These are phyloP conservation scores for Eucalyptus microcorys DNA, from an alignment of 345 rosid species.

Conservation along the genomic window DNA sequence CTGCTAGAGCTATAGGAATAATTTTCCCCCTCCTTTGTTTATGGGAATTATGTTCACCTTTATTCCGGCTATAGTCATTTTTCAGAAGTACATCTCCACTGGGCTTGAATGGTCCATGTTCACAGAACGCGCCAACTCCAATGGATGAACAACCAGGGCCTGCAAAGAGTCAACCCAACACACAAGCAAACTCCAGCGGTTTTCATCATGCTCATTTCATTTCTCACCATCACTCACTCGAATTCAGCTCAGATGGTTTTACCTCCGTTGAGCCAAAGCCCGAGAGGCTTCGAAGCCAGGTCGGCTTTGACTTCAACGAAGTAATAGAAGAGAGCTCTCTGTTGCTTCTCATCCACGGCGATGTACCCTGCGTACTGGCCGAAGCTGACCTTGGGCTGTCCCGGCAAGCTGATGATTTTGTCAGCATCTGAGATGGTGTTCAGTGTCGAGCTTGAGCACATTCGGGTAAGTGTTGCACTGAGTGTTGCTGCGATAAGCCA, in stretches of 20 bases:
- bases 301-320: conserved; percentile 25
- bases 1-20: neutral
- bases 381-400: conserved; percentile 20
- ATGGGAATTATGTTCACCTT: neutral
- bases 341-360: conserved; percentile 5
- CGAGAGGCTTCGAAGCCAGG: conserved; percentile 31
- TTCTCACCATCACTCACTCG: neutral
- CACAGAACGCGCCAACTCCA: conserved; percentile 29
- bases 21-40: neutral
- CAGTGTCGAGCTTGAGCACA: neutral
- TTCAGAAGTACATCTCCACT: conserved; percentile 3
- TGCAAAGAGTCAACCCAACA: neutral
- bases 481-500: neutral
- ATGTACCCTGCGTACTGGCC: conserved; percentile 25
- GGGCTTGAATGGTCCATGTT: conserved; percentile 32
- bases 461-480: neutral
- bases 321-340: conserved; percentile 31
- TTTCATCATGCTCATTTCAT: neutral
- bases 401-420: conserved; percentile 15
- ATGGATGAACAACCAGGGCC: conserved; percentile 40
- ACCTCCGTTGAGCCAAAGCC: conserved; percentile 44
- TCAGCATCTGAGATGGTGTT: neutral
- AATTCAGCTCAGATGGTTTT: neutral
- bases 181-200: neutral
- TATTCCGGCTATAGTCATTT: conserved; percentile 29